These are phyloP conservation scores for Dorcoceras hygrometricum DNA, from an alignment of 257 asterid species.

Conservation along the genomic window DNA sequence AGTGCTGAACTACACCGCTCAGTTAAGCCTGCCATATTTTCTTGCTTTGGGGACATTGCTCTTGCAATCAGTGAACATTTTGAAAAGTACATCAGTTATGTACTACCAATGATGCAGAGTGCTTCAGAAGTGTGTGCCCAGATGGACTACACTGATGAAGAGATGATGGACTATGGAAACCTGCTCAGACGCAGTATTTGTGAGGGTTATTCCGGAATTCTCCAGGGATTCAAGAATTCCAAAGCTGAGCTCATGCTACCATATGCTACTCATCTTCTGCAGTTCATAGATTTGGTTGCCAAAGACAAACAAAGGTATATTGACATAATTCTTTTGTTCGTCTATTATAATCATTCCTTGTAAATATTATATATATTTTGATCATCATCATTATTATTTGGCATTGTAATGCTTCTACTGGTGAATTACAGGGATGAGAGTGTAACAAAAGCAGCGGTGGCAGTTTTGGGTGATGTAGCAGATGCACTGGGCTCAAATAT, in stretches of 20 bases:
- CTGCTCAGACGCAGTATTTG: conserved; percentile 72
- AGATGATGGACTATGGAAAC: conserved; percentile 72
- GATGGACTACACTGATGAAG: conserved; percentile 59
- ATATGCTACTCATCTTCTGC: conserved; percentile 69
- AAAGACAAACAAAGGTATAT: conserved; percentile 59
- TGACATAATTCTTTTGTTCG: neutral
- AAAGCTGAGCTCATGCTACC: conserved; percentile 69
- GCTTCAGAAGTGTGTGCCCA: conserved; percentile 72
- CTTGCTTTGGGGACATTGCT: conserved; percentile 93
- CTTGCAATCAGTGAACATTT: conserved; percentile 72
- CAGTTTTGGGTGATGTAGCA: conserved; percentile 84
- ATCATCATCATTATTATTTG: neutral
- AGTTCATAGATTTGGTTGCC: conserved; percentile 67
- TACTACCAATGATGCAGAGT: conserved; percentile 75
- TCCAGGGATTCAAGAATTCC: conserved; percentile 74
- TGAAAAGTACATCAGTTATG: conserved; percentile 61
- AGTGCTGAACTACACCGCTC: conserved; percentile 67
- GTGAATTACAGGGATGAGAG: conserved; percentile 55
- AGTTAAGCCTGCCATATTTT: conserved; percentile 81
- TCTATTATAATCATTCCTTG: neutral
- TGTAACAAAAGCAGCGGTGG: conserved; percentile 80
- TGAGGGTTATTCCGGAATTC: conserved; percentile 84
- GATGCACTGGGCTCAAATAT: conserved; percentile 77
- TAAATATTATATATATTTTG: too few relatives aligned
- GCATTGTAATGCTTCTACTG: conserved; percentile 17